Conservation (phyloP, 2,329 filamentous ascomycete species). For the Sporothrix brunneoviolacea region DNA sequence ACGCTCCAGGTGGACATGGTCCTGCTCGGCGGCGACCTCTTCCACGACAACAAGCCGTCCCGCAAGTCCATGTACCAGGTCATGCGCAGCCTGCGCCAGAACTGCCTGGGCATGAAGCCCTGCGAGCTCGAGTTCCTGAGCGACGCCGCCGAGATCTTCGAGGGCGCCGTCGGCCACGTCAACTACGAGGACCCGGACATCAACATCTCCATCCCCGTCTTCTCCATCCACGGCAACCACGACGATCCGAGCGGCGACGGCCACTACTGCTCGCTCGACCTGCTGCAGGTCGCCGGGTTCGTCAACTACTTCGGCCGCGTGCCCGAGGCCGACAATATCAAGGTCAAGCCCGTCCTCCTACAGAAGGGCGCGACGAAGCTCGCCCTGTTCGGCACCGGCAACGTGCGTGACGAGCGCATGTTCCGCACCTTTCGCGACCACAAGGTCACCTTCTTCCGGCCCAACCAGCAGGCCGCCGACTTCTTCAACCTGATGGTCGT, state of each 20-base stretch:
- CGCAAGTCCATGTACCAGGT: constrained; percentile 95
- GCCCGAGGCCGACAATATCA: constrained; percentile 87
- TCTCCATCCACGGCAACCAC: constrained; percentile 97
- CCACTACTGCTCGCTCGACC: constrained; percentile 81
- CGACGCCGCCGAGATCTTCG: constrained; percentile 86
- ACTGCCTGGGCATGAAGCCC: constrained; percentile 90
- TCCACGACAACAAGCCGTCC: constrained; percentile 97
- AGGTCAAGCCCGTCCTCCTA: constrained; percentile 82
- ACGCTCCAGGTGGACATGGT: constrained; percentile 98
- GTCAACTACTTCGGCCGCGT: constrained; percentile 95
- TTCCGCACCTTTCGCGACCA: constrained; percentile 90
- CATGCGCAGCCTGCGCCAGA: constrained; percentile 87
- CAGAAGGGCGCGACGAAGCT: constrained; percentile 93
- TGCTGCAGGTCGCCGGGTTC: constrained; percentile 83
- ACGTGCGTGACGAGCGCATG: constrained; percentile 90
- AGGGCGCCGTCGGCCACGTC: constrained; percentile 83
- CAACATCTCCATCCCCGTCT: constrained; percentile 93
- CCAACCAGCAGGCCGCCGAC: constrained; percentile 69
- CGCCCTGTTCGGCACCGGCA: constrained; percentile 88
- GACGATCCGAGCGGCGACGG: constrained; percentile 97
- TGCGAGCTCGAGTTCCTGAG: constrained; percentile 93
- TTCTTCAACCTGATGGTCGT: constrained; percentile 97
- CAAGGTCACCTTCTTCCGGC: constrained; percentile 89
- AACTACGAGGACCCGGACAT: constrained; percentile 98
- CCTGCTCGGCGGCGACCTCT: constrained; percentile 85